Conservation (phyloP, 345 rosid genomes). For the Eucalyptus viminalis region DNA sequence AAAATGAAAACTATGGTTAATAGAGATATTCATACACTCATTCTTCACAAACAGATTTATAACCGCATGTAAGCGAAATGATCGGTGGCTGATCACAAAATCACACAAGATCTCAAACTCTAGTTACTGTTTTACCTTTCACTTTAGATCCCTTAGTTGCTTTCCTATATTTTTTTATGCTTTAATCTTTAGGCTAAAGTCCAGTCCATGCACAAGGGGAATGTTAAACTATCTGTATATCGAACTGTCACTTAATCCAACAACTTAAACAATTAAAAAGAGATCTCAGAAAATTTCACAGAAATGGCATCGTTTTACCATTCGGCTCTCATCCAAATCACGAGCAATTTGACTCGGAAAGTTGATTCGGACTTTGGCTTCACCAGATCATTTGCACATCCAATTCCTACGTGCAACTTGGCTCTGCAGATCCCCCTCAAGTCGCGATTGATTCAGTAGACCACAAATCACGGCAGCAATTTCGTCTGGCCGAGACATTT, state of each 20-base stretch:
- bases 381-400: background rate
- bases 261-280: background rate
- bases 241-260: background rate
- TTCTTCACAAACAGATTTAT: too few relatives aligned
- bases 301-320: background rate
- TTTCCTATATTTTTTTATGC: background rate
- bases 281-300: background rate
- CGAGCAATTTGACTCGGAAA: background rate
- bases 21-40: background rate
- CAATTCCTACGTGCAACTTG: background rate
- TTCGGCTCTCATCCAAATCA: background rate
- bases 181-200: background rate
- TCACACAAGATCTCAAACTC: background rate
- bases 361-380: background rate
- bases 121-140: too few relatives aligned
- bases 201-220: background rate
- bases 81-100: too few relatives aligned
- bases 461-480: background rate
- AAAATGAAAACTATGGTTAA: too few relatives aligned
- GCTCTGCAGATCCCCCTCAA: background rate
- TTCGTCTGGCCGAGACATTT: background rate
- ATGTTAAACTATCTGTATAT: background rate
- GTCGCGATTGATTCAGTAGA: background rate
- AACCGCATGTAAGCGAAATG: fast-evolving
- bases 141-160: background rate